A percentile compares a stretch with the other conserved stretches of the same genome.
phyloP scores from a whole-genome alignment of 2,329 filamentous ascomycete genomes.

The Pestalotiopsis sp. region DNA sequence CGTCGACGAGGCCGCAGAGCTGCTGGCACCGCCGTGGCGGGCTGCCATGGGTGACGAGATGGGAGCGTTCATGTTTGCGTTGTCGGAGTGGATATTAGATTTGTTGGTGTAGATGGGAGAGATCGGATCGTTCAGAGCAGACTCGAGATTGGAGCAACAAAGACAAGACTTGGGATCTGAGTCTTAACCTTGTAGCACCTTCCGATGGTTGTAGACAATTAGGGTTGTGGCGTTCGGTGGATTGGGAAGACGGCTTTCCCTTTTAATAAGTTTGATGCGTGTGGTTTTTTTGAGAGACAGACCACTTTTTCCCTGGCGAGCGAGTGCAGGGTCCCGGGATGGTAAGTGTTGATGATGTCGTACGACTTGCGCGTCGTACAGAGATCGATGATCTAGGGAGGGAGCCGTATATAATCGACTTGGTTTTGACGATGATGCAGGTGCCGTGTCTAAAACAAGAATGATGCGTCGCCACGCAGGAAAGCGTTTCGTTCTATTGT shows the following conservation, averaged over 20 bases:
- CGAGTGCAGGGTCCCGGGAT: not conserved
- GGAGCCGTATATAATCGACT: not conserved
- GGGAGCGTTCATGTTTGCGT: constrained; percentile 33
- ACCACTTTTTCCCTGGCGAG: not conserved
- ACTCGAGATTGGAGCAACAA: not conserved
- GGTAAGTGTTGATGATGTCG: not conserved
- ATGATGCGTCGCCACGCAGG: too few relatives aligned
- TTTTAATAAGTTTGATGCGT: not conserved
- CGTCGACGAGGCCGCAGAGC: constrained; percentile 16
- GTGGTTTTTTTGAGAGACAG: not conserved
- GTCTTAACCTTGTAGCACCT: not conserved
- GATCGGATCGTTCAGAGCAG: too few relatives aligned
- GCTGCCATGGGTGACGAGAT: constrained; percentile 29
- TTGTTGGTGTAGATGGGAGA: not conserved
- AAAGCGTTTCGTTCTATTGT: not conserved
- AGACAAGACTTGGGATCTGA: not conserved
- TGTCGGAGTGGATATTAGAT: too few relatives aligned
- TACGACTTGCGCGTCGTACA: not conserved
- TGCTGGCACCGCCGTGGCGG: constrained; percentile 14
- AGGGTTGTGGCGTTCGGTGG: constrained; percentile 1
- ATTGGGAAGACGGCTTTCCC: not conserved
- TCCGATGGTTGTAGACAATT: not conserved
- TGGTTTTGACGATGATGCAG: not conserved
- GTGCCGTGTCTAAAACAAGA: too few relatives aligned
- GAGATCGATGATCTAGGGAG: not conserved